Base-by-base conservation (phyloP, 2,329 filamentous ascomycete species). In the Ceratocystis alfenasii region DNA sequence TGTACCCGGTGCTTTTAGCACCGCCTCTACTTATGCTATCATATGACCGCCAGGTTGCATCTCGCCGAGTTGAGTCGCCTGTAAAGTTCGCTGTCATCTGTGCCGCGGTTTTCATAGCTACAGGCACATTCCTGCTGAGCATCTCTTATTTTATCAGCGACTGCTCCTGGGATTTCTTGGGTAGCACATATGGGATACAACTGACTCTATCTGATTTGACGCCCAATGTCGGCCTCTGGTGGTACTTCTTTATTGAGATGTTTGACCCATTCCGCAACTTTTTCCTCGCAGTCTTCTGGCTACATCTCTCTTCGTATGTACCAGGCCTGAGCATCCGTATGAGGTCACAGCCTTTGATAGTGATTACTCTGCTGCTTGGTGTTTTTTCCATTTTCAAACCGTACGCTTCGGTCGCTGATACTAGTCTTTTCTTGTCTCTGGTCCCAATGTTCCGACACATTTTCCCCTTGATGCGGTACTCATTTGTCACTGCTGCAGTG, bases 231-330 rank as follows among this genome's bases (percentile, higher is more conserved):
- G 94, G 94, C 1, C 80, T 99, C 1, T 99, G 94, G 94, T 99
- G 94, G 94, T 99, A 99, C 76, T 99, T 99, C 77, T 97, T 99
- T 74, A 95, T 95, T 70, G 93, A 99, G 74, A 99, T 99, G 86
- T 99, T 99, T 74, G 94, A 99, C 76, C 93, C 92, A 0, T 99
- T 99, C 81, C 84, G 94, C 48, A 87, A 88, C 71, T 99, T 99
- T 80, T 99, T 97, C 80, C 83, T 99, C 2, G 94, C 89, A 65
- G 92, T 99, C 62, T 99, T 99, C 78, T 97, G 95, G 91, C 82
- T 99, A 68, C 94, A 99, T 74, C 84, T 97, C 67, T 85, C 88
- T 0, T 88, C 89, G 48, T 99, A 99, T 75, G 89, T 95, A 45
- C 88, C 88, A 17, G 93, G 90, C 0, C 78, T 99, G 53, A 90